Evolutionary conservation across 140 eudicot species (phyloP), one percentile per base, ranked within the genome.

Genomic region (Bidens hawaiensis): DNA sequence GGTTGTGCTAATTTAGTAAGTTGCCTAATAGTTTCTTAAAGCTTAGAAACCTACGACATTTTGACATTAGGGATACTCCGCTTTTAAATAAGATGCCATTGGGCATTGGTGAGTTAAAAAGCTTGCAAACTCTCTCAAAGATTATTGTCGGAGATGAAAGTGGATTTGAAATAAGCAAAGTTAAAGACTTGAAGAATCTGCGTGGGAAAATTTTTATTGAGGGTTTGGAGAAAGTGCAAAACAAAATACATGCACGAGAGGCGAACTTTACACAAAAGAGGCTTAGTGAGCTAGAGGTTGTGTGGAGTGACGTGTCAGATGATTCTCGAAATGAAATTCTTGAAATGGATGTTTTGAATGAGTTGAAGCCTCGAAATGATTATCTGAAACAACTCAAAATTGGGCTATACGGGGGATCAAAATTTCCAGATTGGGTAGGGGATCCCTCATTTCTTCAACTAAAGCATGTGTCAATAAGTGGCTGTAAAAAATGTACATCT

Each of bases 11-110:
- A 1, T 34, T 64, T 17, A 10, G 19, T 0, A 17, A 64, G 28
- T 16, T 66, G 38, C 72, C 72, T 7, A 8, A 16, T 0, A 54
- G 23, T 21, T 52, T 55, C 6, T 38, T 8, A 5, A 67, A 38
- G 28, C 73, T 67, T 15, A 41, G 15, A 36, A 24, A 54, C 1
- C 19, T 67, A 2, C 60, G 24, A 0, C 78, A 75, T 65, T 57
- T 79, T 6, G 81, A 75, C 36, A 46, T 52, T 0, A 45, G 72
- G 12, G 63, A 64, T 1, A 69, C 74, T 11, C 5, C 1, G 0
- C 51, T 42, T 9, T 50, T 50, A 16, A 18, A 25, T 8, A 15
- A 56, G 26, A 49, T 75, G 78, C 78, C 71, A 0, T 12, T 14
- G 4, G 43, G 41, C 1, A 51, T 79, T 10, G 4, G 72, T 8